Percentiles rank a stretch among this genome's conserved stretches.
These are phyloP conservation scores for Exophiala sp. DNA, from an alignment of 2,329 filamentous ascomycete genomes.

Conservation along the genomic window DNA sequence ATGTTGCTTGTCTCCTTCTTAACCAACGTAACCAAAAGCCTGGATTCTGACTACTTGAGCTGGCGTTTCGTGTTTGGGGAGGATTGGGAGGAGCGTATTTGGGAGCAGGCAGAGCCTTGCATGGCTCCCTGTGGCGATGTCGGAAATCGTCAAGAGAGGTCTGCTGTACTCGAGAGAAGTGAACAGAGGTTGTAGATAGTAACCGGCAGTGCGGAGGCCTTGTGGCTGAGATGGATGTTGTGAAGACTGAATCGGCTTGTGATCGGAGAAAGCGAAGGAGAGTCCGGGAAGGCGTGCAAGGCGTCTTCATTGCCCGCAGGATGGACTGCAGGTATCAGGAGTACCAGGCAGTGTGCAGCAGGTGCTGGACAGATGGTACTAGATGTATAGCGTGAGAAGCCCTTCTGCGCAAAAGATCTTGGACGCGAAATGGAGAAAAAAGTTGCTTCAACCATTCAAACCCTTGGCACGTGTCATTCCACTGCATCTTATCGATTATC, in stretches of 20 bases:
- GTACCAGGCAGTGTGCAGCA: background rate
- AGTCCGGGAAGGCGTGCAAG: slow-evolving; percentile 47
- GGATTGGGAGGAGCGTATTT: slow-evolving; percentile 14
- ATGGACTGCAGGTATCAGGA: background rate
- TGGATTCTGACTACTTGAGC: slow-evolving; percentile 19
- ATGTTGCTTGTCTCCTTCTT: slow-evolving; percentile 14
- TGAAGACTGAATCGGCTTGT: slow-evolving; percentile 59
- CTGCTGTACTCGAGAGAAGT: slow-evolving; percentile 3
- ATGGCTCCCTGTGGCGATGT: slow-evolving; percentile 21
- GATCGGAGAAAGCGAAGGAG: slow-evolving; percentile 70
- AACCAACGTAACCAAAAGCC: slow-evolving; percentile 24
- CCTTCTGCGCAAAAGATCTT: background rate
- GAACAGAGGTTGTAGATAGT: slow-evolving; percentile 14
- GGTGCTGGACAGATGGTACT: background rate
- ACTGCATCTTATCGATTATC: too few species aligned
- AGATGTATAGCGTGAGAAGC: too few species aligned
- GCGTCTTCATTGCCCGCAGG: slow-evolving; percentile 23
- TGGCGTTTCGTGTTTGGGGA: slow-evolving; percentile 19
- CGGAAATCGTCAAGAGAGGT: slow-evolving; percentile 19
- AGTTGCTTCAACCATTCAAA: background rate
- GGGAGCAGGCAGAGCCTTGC: slow-evolving; percentile 24
- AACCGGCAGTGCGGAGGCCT: slow-evolving; percentile 26
- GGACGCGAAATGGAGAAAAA: background rate
- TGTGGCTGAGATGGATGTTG: background rate
- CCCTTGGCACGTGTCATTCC: background rate